Percentiles rank a stretch among this genome's conserved stretches.
phyloP scores from a whole-genome alignment of 1,284 basidiomycete genomes.

The Abortiporus biennis region DNA sequence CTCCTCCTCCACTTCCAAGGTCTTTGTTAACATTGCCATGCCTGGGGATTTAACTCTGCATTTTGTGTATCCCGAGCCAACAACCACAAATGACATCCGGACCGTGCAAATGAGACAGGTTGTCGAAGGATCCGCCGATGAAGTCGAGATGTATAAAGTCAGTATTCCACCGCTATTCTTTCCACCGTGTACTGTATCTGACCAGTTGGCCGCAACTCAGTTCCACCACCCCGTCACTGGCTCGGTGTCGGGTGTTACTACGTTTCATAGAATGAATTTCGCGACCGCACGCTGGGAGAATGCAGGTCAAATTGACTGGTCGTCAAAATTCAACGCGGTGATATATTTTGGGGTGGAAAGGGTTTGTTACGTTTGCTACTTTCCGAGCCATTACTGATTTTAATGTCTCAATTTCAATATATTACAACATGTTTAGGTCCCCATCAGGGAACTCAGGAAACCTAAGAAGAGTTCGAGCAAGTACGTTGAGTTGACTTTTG shows the following conservation, averaged over 20 bases:
- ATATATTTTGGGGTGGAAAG: slow-evolving; percentile 37
- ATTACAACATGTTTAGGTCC: slow-evolving; percentile 29
- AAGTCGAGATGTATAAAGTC: slow-evolving; percentile 44
- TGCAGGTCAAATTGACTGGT: slow-evolving; percentile 49
- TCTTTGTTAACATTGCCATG: slow-evolving; percentile 17
- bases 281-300: slow-evolving; percentile 39
- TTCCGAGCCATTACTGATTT: background rate
- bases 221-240: slow-evolving; percentile 49
- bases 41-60: slow-evolving; percentile 32
- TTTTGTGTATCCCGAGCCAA: slow-evolving; percentile 31
- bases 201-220: slow-evolving; percentile 24
- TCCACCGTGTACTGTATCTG: background rate
- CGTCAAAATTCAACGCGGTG: slow-evolving; percentile 35
- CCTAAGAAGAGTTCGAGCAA: slow-evolving; percentile 43
- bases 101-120: slow-evolving; percentile 36
- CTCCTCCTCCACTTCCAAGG: too few species aligned
- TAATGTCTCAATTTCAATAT: background rate
- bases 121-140: slow-evolving; percentile 22
- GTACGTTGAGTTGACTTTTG: slow-evolving; percentile 30
- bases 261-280: slow-evolving; percentile 43
- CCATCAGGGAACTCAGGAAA: slow-evolving; percentile 42
- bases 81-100: slow-evolving; percentile 33
- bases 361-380: background rate
- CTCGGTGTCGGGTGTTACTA: slow-evolving; percentile 36
- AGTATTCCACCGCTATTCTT: background rate